These are phyloP conservation scores for Arachis stenosperma DNA, from an alignment of 306 rosid species.

Conservation along the genomic window DNA sequence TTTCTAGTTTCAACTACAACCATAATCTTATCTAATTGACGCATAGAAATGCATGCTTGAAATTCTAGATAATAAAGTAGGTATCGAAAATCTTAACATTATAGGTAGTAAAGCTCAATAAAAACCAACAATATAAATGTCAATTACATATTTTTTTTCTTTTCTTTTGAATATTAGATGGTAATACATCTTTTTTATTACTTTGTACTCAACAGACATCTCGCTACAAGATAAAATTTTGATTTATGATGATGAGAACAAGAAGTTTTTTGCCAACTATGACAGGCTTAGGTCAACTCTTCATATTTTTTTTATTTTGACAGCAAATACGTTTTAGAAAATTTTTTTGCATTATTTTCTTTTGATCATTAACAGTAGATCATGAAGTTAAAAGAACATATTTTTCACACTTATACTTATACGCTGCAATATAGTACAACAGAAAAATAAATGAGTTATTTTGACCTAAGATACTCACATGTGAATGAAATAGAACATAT, in stretches of 20 bases:
- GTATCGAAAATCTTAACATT: constrained; percentile 62
- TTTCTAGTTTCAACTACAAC: constrained; percentile 59
- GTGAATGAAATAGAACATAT: constrained; percentile 28
- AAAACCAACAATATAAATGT: background rate
- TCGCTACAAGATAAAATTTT: constrained; percentile 71
- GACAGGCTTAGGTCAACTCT: constrained; percentile 50
- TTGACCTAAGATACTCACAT: constrained; percentile 29
- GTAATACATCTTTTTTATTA: constrained; percentile 16
- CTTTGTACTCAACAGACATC: constrained; percentile 52
- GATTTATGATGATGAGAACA: constrained; percentile 81
- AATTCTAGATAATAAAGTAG: constrained; percentile 73
- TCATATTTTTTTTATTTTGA: constrained; percentile 22
- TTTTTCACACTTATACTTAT: constrained; percentile 45
- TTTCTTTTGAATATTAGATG: background rate
- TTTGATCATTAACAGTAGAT: constrained; percentile 46
- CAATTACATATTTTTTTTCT: background rate
- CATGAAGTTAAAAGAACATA: constrained; percentile 39
- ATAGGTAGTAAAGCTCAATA: constrained; percentile 68
- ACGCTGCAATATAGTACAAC: constrained; percentile 34
- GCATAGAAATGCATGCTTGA: constrained; percentile 86
- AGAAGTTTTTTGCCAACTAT: constrained; percentile 63
- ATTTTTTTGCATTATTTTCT: constrained; percentile 8
- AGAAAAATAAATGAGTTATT: constrained; percentile 25
- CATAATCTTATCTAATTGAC: constrained; percentile 78
- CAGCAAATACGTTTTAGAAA: constrained; percentile 34